A percentile compares a stretch with the other conserved stretches of the same genome.
These are phyloP conservation scores for Spiraea crenata DNA, from an alignment of 331 rosid species.

Conservation along the genomic window DNA sequence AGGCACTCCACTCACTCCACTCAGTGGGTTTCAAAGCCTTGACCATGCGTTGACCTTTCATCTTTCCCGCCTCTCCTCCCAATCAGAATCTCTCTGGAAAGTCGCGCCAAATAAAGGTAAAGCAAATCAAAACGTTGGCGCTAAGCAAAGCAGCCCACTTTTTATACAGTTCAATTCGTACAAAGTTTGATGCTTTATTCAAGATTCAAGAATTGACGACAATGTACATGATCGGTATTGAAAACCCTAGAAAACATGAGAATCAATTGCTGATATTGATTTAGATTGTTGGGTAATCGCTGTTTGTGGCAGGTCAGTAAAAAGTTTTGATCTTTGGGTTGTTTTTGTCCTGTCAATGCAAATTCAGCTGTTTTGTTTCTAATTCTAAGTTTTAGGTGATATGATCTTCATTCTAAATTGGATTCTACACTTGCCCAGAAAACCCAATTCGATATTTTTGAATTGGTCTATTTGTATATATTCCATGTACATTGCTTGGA, in stretches of 20 bases:
- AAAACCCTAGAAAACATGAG: slow-evolving; percentile 4
- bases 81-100: neutral
- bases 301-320: neutral
- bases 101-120: neutral
- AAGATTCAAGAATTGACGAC: neutral
- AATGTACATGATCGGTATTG: neutral
- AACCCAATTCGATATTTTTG: neutral
- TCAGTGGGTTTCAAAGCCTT: neutral
- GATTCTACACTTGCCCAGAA: neutral
- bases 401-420: neutral
- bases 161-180: neutral
- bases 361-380: neutral
- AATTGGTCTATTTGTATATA: neutral
- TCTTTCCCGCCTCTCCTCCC: slow-evolving; percentile 14
- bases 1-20: neutral
- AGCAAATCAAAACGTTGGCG: slow-evolving; percentile 4
- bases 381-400: neutral
- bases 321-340: neutral
- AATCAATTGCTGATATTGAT: neutral
- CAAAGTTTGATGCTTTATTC: neutral
- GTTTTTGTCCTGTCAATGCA: neutral
- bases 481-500: neutral
- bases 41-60: slow-evolving; percentile 1
- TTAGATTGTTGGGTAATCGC: neutral
- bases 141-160: slow-evolving; percentile 13